phyloP scores from a whole-genome alignment of 2,329 filamentous ascomycete species.

The Sporothrix brunneoviolacea region DNA sequence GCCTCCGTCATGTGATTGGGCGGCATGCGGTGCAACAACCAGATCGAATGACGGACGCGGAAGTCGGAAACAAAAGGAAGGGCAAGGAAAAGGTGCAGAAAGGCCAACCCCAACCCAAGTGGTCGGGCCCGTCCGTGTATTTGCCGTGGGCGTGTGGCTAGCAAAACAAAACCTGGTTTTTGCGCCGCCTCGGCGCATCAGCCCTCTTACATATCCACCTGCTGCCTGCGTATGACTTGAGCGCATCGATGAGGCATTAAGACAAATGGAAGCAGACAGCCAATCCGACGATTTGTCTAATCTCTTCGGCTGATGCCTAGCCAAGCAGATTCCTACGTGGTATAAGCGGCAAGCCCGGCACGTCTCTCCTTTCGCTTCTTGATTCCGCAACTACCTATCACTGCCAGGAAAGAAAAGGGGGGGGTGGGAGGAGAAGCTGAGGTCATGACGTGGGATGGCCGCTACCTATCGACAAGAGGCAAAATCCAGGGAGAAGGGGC shows the following conservation, averaged over 20 bases:
- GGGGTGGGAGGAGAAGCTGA: neutral
- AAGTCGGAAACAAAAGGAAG: no score
- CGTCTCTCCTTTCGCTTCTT: neutral
- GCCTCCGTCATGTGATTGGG: constrained; percentile 1
- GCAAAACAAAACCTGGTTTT: no score
- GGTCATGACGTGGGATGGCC: constrained; percentile 12
- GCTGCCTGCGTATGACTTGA: no score
- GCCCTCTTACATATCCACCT: no score
- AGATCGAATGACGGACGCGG: neutral
- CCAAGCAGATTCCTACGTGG: no score
- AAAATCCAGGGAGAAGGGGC: no score
- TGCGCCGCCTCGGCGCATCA: no score
- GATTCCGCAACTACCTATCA: no score
- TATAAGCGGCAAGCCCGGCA: neutral
- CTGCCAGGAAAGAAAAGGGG: neutral
- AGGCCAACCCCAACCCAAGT: constrained; percentile 1
- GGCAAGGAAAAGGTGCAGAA: neutral
- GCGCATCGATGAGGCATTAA: no score
- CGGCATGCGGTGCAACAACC: neutral
- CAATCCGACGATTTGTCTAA: no score
- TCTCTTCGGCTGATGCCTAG: no score
- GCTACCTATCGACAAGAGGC: neutral
- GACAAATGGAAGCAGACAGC: no score
- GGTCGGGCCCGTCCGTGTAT: neutral
- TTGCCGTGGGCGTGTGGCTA: neutral